These are phyloP conservation scores for Lachancea meyersii DNA, from an alignment of 805 yeast species.

Conservation along the genomic window DNA sequence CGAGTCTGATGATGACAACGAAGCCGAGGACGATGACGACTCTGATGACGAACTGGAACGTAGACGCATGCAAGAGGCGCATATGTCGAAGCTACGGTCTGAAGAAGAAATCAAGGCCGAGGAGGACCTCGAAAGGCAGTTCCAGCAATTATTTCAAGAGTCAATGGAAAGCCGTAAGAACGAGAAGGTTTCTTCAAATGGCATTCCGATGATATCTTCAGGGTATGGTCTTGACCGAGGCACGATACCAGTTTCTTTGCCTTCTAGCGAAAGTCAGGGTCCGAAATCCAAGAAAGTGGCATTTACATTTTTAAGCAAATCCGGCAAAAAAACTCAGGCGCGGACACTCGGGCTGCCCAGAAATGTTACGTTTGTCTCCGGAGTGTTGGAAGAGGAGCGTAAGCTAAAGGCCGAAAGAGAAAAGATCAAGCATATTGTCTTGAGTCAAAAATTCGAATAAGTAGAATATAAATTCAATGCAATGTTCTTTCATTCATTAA, in stretches of 20 bases:
- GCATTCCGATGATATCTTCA: slow-evolving; percentile 22
- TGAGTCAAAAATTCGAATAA: slow-evolving; percentile 34
- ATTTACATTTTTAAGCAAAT: slow-evolving; percentile 51
- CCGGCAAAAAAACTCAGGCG: slow-evolving; percentile 43
- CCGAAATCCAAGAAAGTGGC: slow-evolving; percentile 29
- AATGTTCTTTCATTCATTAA: neutral
- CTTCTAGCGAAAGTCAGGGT: neutral
- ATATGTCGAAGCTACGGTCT: slow-evolving; percentile 32
- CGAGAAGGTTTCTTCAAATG: slow-evolving; percentile 22
- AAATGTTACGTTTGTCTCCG: slow-evolving; percentile 47
- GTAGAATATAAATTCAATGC: neutral
- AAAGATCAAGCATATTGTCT: slow-evolving; percentile 50
- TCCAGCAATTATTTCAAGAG: slow-evolving; percentile 46
- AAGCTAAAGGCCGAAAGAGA: slow-evolving; percentile 48
- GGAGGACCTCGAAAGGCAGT: slow-evolving; percentile 51
- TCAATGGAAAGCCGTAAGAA: slow-evolving; percentile 40
- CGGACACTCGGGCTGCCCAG: slow-evolving; percentile 47
- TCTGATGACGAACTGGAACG: slow-evolving; percentile 32
- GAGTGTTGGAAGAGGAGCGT: slow-evolving; percentile 45
- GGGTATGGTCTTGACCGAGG: slow-evolving; percentile 5
- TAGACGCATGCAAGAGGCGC: slow-evolving; percentile 34
- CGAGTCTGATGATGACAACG: slow-evolving; percentile 13
- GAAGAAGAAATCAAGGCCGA: slow-evolving; percentile 43
- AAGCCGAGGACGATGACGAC: slow-evolving; percentile 22
- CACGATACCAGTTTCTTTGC: neutral